Base-by-base conservation (phyloP, 208 protist genomes). In the Cochliopodium minus region DNA sequence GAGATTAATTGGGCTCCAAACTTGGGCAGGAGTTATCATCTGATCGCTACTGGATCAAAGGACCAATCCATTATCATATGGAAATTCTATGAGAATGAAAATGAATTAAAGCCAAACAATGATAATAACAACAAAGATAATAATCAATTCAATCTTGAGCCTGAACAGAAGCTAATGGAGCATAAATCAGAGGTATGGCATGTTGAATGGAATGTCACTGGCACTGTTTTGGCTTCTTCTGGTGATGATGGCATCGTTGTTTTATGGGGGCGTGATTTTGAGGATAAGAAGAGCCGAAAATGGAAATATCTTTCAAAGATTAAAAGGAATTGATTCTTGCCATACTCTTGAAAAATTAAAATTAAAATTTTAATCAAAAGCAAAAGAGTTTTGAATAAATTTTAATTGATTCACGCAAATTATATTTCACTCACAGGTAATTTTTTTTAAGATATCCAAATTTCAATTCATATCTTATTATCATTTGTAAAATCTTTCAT, bases 171-270 rank as follows among this genome's bases (percentile, higher is more conserved):
- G 10, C 51, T 73, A 2, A 39, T 61, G 11, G 53, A 77, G 20
- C 65, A 79, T 39, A 46, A 72, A 7, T 33, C 65, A 22, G 61
- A 74, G 45, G 76, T 85, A 9, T 83, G 79, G 76, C 46, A 72
- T 25, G 67, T 87, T 5, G 63, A 81, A 42, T 87, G 78, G 79
- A 87, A 87, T 57, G 59, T 79, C 2, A 77, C 66, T 1, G 79
- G 81, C 17, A 82, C 77, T 4, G 68, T 83, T 29, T 64, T 87
- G 34, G 77, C 80, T 25, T 26, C n/a, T 25, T 26, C n/a, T 45
- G 39, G 39, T 11, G 39, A 45, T 45, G 39, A 45, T 45, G 39
- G 39, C n/a, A 22, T 20, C n/a, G 39, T 45, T 45, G n/a, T 13
- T 45, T 45, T 45, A 20, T 45, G 39, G 39, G 25, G 25, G 25